A percentile compares a stretch with the other conserved stretches of the same genome.
Evolutionary conservation across 495 filamentous ascomycete species (phyloP).

Genomic region (Aspergillus ostianus): DNA sequence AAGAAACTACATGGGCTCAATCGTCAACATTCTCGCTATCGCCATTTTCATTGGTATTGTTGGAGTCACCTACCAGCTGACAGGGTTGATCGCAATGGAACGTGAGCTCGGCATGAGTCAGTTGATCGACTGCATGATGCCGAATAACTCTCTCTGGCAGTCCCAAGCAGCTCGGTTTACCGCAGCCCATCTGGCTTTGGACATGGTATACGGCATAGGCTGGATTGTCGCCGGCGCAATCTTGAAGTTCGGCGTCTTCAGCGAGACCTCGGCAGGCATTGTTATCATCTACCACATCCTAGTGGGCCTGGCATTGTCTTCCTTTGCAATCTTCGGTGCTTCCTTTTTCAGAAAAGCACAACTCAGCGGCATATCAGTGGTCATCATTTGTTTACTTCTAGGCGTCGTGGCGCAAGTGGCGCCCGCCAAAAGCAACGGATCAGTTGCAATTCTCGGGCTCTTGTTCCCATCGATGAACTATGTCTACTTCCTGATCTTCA

Average conservation of each 20-base stretch:
- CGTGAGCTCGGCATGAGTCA: slow-evolving; percentile 77
- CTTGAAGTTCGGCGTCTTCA: slow-evolving; percentile 60
- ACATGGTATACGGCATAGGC: slow-evolving; percentile 62
- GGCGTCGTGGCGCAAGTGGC: slow-evolving; percentile 69
- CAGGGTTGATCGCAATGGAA: slow-evolving; percentile 73
- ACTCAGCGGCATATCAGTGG: slow-evolving; percentile 67
- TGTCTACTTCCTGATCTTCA: slow-evolving; percentile 64
- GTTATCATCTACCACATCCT: slow-evolving; percentile 64
- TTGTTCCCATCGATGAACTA: slow-evolving; percentile 78
- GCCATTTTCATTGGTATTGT: slow-evolving; percentile 68
- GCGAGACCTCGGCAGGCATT: slow-evolving; percentile 55
- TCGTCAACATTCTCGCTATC: slow-evolving; percentile 66
- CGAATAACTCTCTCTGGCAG: slow-evolving; percentile 60
- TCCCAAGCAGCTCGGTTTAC: slow-evolving; percentile 65
- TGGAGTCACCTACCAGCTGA: slow-evolving; percentile 71
- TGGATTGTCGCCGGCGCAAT: slow-evolving; percentile 69
- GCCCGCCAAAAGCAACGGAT: slow-evolving; percentile 50
- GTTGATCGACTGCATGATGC: slow-evolving; percentile 80
- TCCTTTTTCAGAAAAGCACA: slow-evolving; percentile 77
- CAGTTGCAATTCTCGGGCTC: slow-evolving; percentile 61
- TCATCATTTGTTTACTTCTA: slow-evolving; percentile 62
- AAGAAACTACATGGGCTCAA: slow-evolving; percentile 61
- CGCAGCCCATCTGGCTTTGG: slow-evolving; percentile 67
- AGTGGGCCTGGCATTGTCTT: slow-evolving; percentile 61
- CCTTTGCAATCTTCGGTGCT: slow-evolving; percentile 67